Evolutionary conservation across 768 basidiomycete species (phyloP), one percentile per base, ranked within the genome.

Genomic region (Suillus alpinus): DNA sequence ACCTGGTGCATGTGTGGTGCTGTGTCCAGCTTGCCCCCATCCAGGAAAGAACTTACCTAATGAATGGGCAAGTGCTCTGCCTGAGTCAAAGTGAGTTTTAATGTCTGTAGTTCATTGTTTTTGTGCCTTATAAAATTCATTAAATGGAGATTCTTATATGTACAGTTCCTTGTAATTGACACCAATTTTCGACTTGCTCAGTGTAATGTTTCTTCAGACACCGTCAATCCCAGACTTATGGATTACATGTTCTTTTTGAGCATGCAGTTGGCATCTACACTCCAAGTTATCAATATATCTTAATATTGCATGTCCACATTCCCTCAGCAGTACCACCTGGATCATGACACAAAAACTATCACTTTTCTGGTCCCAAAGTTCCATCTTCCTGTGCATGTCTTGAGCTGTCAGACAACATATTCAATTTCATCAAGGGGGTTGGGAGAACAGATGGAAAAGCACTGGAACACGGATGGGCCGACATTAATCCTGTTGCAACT

Each of bases 361-460:
- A 36, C 32, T 1, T 71, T 55, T 39, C 56, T 69, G n/a, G 66
- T 80, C 13, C 78, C 77, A 0, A 71, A 72, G 44, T 76, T 74
- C 64, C 79, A 80, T 37, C 64, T 77, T 32, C 64, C 68, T 14
- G 71, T 62, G 0, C 79, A 80, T 55, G 66, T 64, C 2, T 23
- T 62, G 0, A 18, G 50, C 2, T 77, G 76, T 58, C 70, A 69
- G 9, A 53, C 50, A 1, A 59, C 59, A 1, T 77, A 66, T 56
- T 79, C 18, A 73, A 69, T 29, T 72, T 72, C 58, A 56, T 62
- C 23, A 37, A 59, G 3, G 69, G 74, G 8, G 65, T 65, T 12
- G 73, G 72, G 8, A 66, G 70, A 4, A 69, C 67, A 0, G 76
- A 78, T 62, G 73, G 77, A 0, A 74, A 80, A 58, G 73, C 67